Conservation (phyloP, 192 early-diverging fungal species). For the Umbelopsis sp. region DNA sequence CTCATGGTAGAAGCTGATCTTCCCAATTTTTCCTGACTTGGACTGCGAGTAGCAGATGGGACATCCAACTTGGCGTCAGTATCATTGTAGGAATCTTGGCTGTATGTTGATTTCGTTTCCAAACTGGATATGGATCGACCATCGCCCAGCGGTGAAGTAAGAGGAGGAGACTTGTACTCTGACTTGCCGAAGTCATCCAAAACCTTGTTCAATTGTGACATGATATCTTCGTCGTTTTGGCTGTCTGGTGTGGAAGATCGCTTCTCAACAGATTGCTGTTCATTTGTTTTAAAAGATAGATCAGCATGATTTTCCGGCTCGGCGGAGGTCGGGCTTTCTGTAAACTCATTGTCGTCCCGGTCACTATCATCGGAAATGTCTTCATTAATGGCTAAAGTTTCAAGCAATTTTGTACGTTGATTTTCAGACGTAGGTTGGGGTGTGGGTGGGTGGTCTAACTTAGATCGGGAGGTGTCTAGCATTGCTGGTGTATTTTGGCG, state of each 20-base stretch:
- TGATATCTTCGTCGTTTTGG: slow-evolving; percentile 10
- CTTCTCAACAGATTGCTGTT: not conserved
- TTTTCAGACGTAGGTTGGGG: not conserved
- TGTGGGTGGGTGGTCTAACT: not conserved
- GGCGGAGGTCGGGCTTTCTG: not conserved
- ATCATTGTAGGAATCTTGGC: not conserved
- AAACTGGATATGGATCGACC: not conserved
- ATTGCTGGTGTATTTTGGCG: slow-evolving; percentile 22
- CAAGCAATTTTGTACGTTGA: not conserved
- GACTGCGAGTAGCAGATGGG: not conserved
- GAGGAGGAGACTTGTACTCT: slow-evolving; percentile 3
- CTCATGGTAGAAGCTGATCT: slow-evolving; percentile 4
- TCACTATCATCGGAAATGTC: slow-evolving; percentile 16
- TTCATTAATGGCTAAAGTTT: not conserved
- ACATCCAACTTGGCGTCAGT: not conserved
- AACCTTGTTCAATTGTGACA: slow-evolving; percentile 13
- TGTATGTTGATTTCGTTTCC: not conserved
- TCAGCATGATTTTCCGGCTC: not conserved
- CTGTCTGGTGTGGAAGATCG: not conserved
- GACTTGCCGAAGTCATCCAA: slow-evolving; percentile 6
- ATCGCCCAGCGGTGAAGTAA: not conserved
- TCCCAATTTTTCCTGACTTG: not conserved
- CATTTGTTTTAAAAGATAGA: too few relatives aligned
- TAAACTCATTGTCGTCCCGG: not conserved
- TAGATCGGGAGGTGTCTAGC: not conserved